Conservation (phyloP, 345 rosid genomes). For the Cardiospermum halicacabum region DNA sequence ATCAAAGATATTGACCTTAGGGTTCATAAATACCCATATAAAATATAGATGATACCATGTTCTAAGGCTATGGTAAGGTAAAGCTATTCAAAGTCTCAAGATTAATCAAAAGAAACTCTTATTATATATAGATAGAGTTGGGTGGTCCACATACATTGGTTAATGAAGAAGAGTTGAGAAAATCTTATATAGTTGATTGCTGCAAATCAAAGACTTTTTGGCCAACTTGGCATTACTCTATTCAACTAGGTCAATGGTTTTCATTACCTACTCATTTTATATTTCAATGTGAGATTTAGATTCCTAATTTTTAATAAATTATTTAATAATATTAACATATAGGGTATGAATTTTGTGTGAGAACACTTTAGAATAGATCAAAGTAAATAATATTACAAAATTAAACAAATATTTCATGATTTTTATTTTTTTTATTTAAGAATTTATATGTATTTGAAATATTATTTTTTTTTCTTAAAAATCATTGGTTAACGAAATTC, state of each 20-base stretch:
- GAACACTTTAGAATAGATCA: too few relatives aligned
- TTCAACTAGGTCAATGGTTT: slow-evolving; percentile 41
- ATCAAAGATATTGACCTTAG: slow-evolving; percentile 32
- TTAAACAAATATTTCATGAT: too few relatives aligned
- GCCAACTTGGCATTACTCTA: slow-evolving; percentile 42
- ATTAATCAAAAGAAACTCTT: too few relatives aligned
- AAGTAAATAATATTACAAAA: too few relatives aligned
- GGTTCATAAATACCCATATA: background rate
- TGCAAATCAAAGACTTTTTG: slow-evolving; percentile 24
- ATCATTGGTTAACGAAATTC: too few relatives aligned
- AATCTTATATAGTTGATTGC: background rate
- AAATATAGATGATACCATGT: slow-evolving; percentile 12
- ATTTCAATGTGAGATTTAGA: slow-evolving; percentile 8
- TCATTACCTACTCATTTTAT: slow-evolving; percentile 31
- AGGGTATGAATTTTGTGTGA: background rate
- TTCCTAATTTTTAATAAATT: slow-evolving; percentile 8
- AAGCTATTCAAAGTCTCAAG: too few relatives aligned
- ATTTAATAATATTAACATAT: background rate
- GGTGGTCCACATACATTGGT: slow-evolving; percentile 4
- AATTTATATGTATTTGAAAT: too few relatives aligned
- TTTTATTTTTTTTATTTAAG: too few relatives aligned
- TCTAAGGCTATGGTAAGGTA: slow-evolving; percentile 17
- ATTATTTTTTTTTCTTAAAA: too few relatives aligned
- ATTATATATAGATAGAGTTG: background rate
- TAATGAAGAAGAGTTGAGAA: slow-evolving; percentile 3